A percentile compares a stretch with the other conserved stretches of the same genome.
These are phyloP conservation scores for Avena atlantica DNA, from an alignment of 176 grass and related monocot species.

Conservation along the genomic window DNA sequence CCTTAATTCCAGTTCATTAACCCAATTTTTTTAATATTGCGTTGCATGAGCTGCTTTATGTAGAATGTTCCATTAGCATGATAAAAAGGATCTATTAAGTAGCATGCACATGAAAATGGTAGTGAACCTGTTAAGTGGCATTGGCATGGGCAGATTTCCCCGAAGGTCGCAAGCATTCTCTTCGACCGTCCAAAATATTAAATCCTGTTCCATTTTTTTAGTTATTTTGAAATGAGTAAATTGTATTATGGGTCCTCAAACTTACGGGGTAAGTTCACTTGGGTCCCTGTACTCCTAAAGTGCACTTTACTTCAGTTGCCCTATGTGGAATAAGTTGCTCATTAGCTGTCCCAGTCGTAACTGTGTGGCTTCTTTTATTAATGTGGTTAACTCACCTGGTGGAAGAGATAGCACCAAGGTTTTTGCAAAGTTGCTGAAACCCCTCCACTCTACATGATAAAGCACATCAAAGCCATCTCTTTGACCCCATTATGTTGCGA, in stretches of 20 bases:
- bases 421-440: background rate
- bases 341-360: background rate
- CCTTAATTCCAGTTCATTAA: slow-evolving; percentile 4
- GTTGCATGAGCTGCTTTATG: background rate
- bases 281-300: background rate
- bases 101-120: background rate
- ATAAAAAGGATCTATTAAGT: background rate
- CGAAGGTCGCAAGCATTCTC: background rate
- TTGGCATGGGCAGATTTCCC: background rate
- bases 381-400: background rate
- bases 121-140: background rate
- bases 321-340: background rate
- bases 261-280: background rate
- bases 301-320: background rate
- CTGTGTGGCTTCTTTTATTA: background rate
- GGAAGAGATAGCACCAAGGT: background rate
- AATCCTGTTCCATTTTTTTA: background rate
- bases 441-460: background rate
- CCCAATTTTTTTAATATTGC: background rate
- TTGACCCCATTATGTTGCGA: background rate
- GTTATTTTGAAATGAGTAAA: background rate
- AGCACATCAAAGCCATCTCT: background rate
- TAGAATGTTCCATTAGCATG: slow-evolving; percentile 14
- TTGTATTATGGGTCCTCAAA: background rate
- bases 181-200: background rate